Conservation (phyloP, 1,139 yeast genomes). For the Scheffersomyces cryptocercus region DNA sequence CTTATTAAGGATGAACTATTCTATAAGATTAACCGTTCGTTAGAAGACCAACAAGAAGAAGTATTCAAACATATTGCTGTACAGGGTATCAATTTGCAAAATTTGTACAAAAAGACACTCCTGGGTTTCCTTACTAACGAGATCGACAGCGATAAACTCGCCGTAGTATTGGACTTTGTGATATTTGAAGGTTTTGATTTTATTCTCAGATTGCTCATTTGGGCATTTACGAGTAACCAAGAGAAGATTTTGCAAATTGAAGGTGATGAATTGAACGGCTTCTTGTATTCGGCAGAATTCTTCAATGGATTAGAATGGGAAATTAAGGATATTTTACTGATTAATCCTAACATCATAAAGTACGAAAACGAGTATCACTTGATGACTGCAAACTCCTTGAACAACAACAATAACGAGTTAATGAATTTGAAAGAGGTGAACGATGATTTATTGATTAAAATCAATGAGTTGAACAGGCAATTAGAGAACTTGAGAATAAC, state of each 20-base stretch:
- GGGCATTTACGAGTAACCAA: constrained; percentile 20
- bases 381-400: constrained; percentile 42
- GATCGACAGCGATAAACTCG: constrained; percentile 11
- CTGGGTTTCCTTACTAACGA: constrained; percentile 23
- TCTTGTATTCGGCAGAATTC: constrained; percentile 24
- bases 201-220: constrained; percentile 29
- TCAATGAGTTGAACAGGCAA: constrained; percentile 30
- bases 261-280: constrained; percentile 32
- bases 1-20: constrained; percentile 38
- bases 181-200: constrained; percentile 45
- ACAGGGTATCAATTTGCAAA: constrained; percentile 37
- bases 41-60: constrained; percentile 34
- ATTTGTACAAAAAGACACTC: constrained; percentile 25
- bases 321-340: constrained; percentile 18
- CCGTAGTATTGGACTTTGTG: constrained; percentile 35
- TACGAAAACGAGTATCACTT: constrained; percentile 49
- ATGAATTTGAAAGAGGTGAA: constrained; percentile 39
- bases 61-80: constrained; percentile 35
- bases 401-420: constrained; percentile 41
- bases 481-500: constrained; percentile 35
- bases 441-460: constrained; percentile 33
- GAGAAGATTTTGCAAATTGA: constrained; percentile 21
- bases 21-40: constrained; percentile 37
- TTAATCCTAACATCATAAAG: constrained; percentile 34
- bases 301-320: constrained; percentile 13